Base-by-base conservation (phyloP, 2,329 filamentous ascomycete genomes). In the Ophiocordyceps australis region DNA sequence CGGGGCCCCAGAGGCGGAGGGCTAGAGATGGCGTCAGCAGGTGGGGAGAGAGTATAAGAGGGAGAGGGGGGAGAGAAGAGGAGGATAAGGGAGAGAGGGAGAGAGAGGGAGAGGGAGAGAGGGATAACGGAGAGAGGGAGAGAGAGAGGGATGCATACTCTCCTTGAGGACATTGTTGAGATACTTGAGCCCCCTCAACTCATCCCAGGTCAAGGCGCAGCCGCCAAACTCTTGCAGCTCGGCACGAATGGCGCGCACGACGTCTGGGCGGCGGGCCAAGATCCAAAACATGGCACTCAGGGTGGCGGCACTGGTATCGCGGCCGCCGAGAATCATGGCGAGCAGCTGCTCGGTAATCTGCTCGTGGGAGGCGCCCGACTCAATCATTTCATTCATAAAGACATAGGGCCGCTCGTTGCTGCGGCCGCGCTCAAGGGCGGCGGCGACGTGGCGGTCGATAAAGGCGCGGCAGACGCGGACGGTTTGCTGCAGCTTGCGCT, bases 181-280 rank as follows among this genome's bases (percentile, higher is more conserved):
- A 46, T 86, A 93, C 39, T 77, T 75, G 82, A 93, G 92, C 35
- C 63, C 63, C 57, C 92, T 93, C 31, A 93, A 61, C 42, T 93
- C 68, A 9, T 69, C 63, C 46, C 91, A 93, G 0, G 75, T 82
- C 0, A 74, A 74, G 4, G 59, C 54, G 6, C 63, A 47, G 2
- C 83, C 83, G 5, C 93, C 64, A 0, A 58, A 57, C 2, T 62
- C 45, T 15, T 73, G 46, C 40, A 93, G 82, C 48, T 93, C 82
- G 14, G 55, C 49, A 14, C 83, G 71, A 26, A 94, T 60, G 43
- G 71, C 78, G 27, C 55, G 46, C 4, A 82, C 65, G 3, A 69
- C 61, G 3, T 67, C 54, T 0, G 82, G 81, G 36, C 80, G 62
- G 11, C 71, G 68, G 20, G 74, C 66, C 3, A 94, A 62, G 48